Percentiles rank a stretch among this genome's conserved stretches.
Evolutionary conservation across 768 basidiomycete genomes (phyloP).

Genomic region (Kwoniella heveanensis): DNA sequence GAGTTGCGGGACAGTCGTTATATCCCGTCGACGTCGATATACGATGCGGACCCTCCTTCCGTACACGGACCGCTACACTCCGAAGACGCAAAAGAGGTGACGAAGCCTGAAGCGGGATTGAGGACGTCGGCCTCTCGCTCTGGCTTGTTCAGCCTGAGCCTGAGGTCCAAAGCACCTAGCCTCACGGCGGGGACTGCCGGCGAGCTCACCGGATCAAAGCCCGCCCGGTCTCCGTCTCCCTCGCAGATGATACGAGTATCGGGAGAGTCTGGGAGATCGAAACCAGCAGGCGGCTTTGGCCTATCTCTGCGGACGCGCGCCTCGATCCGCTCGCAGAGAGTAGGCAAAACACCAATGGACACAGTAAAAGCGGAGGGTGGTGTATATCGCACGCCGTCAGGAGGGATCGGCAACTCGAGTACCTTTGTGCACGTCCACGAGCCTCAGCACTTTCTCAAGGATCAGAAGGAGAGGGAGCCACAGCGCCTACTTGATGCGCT

Average conservation of each 20-base stretch:
- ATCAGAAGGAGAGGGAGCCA: not conserved
- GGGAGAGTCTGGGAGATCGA: not conserved
- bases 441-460: too few relatives aligned
- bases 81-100: not conserved
- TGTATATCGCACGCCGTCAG: not conserved
- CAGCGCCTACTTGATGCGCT: slow-evolving; percentile 5
- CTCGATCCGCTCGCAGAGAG: not conserved
- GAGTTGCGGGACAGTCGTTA: not conserved
- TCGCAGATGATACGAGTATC: too few relatives aligned
- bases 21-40: not conserved
- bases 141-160: not conserved
- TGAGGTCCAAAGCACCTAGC: not conserved
- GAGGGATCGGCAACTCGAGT: not conserved
- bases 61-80: not conserved
- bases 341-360: not conserved
- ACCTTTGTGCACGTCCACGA: too few relatives aligned
- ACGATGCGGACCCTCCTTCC: not conserved
- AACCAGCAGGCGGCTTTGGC: not conserved
- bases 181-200: not conserved
- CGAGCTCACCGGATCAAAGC: too few relatives aligned
- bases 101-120: not conserved
- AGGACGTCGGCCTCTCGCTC: not conserved
- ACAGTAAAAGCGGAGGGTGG: not conserved
- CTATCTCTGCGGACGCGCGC: not conserved
- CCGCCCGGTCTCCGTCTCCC: not conserved